phyloP scores from a whole-genome alignment of 2,329 filamentous ascomycete genomes.

The Podosphaera fusca region DNA sequence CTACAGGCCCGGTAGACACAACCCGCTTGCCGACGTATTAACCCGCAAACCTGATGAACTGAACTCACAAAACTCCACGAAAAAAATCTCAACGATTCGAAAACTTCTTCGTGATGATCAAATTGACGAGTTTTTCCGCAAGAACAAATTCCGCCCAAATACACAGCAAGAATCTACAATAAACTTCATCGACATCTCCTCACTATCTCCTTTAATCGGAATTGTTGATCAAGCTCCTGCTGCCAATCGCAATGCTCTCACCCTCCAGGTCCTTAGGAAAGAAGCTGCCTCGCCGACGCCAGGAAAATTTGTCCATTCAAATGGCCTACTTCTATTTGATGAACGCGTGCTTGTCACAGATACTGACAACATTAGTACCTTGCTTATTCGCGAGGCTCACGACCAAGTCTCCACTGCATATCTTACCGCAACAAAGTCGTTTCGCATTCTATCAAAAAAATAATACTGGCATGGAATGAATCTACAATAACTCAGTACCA shows the following conservation, averaged over 20 bases:
- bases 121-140: too few species aligned
- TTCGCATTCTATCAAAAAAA: not conserved
- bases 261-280: not conserved
- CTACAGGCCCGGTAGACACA: not conserved
- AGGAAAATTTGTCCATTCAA: not conserved
- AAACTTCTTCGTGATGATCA: not conserved
- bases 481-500: not conserved
- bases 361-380: not conserved
- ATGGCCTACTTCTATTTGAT: not conserved
- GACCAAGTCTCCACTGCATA: not conserved
- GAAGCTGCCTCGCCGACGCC: not conserved
- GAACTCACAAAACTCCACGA: not conserved
- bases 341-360: not conserved
- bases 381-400: constrained; percentile 1
- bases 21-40: not conserved
- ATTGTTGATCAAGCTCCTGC: not conserved
- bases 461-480: not conserved
- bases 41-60: not conserved
- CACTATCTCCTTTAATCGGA: not conserved
- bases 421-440: not conserved
- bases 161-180: not conserved
- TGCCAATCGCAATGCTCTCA: not conserved
- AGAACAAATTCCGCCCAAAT: not conserved
- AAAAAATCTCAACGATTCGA: not conserved
- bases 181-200: not conserved